Base-by-base conservation (phyloP, 2,329 filamentous ascomycete species). In the Aspergillus transmontanensis region DNA sequence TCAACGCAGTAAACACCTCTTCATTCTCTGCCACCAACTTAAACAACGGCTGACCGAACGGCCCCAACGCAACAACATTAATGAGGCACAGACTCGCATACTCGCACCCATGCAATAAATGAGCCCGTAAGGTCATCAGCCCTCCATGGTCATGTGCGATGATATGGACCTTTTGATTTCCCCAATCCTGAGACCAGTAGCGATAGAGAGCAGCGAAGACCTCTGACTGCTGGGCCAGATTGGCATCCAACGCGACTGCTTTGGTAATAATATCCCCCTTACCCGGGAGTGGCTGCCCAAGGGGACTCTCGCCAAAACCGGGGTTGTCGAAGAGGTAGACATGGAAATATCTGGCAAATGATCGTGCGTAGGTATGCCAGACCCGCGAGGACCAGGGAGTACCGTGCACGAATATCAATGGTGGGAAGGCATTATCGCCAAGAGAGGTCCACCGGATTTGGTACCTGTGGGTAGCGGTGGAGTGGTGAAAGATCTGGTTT, bases 61-160 rank as follows among this genome's bases (percentile, higher is more conserved):
- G 81, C 0, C 80, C 76, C 0, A 82, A 69, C 0, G 78, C 75
- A 4, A 83, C 81, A 0, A 81, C 80, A 45, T 84, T 77, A 23
- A 81, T 74, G 0, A 83, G 70, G 36, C 79, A 77, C 1, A 84
- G 69, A 39, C 76, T 80, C 2, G 69, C 71, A 62, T 78, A 83
- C 0, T 75, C 61, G 12, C 73, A 74, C 3, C 65, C 70, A 57
- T 82, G 79, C 0, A 81, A 53, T 0, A 83, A 66, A 57, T 79
- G 71, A 0, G 75, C 75, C 2, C 80, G 76, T 6, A 83, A 56
- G 23, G 72, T 73, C 48, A 83, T 75, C 11, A 82, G 61, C 0
- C 82, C 81, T 1, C 74, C 82, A 41, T 82, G 77, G 34, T 83
- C 82, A 62, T 84, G 82, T 0, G 81, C 81, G 1, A 83, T 64